Evolutionary conservation across 345 rosid genomes (phyloP), one percentile per base, ranked within the genome.

Genomic region (Erysimum cheiranthoides): DNA sequence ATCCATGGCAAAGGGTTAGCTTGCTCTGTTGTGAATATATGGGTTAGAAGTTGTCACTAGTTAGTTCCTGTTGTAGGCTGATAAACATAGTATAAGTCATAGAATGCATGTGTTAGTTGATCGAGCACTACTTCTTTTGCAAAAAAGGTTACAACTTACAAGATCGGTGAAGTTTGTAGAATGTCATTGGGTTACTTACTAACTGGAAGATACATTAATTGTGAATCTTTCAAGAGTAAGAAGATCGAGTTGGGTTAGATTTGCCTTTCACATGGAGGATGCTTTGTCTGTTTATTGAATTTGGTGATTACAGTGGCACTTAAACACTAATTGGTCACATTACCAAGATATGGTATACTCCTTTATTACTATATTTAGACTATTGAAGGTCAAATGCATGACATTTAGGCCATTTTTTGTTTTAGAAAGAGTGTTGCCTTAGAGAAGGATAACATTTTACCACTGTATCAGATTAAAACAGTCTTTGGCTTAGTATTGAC

Each of bases 101-200:
- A 18, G 21, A 36, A 43, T 35, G 42, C 39, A 45, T 46, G 40
- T 43, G 57, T 65, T 46, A 16, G 40, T 35, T 56, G 17, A 21
- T 34, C 49, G 21, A 46, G 4, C 52, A 62, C 42, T 52, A 60
- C 27, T 14, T 50, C 1, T 13, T 61, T 62, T 27, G 66, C 46
- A 5, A 8, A 30, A 66, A 13, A 10, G 14, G 63, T 21, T 59
- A 10, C n/a, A 34, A 9, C 59, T 60, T 8, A 4, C 18, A 59
- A 47, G 40, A 51, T 31, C 3, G 63, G 13, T 53, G 64, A 34
- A 32, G 45, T 73, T 53, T 73, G 54, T 73, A 52, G 35, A 73
- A 63, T 63, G 4, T 61, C 17, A 10, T 62, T 11, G 2, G 9
- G 38, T 8, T 38, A 51, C 8, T 35, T 21, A 47, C 30, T 27